These are phyloP conservation scores for Panaeolus cyanescens DNA, from an alignment of 768 basidiomycete species.

Conservation along the genomic window DNA sequence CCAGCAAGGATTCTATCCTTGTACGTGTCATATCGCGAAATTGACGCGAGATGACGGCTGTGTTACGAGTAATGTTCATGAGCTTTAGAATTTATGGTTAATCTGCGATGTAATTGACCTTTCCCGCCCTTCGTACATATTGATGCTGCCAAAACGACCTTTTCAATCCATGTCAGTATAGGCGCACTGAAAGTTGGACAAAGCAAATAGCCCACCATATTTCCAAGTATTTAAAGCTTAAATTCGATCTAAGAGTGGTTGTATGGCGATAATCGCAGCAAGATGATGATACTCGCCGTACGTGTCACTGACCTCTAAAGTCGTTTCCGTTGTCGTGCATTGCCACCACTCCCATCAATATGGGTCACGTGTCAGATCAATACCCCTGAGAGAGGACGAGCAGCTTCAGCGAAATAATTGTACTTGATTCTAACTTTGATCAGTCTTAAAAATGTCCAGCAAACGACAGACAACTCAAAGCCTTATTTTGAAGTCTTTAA, in stretches of 20 bases:
- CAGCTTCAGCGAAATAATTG: too few species aligned
- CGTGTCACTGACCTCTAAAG: constrained; percentile 17
- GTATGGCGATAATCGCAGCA: not conserved
- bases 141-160: constrained; percentile 94
- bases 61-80: not conserved
- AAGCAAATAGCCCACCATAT: constrained; percentile 10
- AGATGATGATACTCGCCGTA: constrained; percentile 12
- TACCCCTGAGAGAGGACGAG: not conserved
- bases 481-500: too few species aligned
- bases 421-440: too few species aligned
- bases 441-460: too few species aligned
- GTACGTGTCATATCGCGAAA: constrained; percentile 92
- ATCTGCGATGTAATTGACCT: constrained; percentile 49
- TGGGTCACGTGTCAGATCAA: not conserved
- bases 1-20: constrained; percentile 92
- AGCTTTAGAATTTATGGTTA: not conserved
- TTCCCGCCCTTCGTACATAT: constrained; percentile 96
- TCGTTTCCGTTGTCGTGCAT: not conserved
- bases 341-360: not conserved
- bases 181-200: not conserved
- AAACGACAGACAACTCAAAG: too few species aligned
- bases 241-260: not conserved
- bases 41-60: constrained; percentile 95
- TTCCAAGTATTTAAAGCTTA: not conserved
- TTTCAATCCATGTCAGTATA: not conserved